A percentile compares a stretch with the other conserved stretches of the same genome.
These are phyloP conservation scores for Arxiozyma bovina DNA, from an alignment of 1,139 yeast species.

Conservation along the genomic window DNA sequence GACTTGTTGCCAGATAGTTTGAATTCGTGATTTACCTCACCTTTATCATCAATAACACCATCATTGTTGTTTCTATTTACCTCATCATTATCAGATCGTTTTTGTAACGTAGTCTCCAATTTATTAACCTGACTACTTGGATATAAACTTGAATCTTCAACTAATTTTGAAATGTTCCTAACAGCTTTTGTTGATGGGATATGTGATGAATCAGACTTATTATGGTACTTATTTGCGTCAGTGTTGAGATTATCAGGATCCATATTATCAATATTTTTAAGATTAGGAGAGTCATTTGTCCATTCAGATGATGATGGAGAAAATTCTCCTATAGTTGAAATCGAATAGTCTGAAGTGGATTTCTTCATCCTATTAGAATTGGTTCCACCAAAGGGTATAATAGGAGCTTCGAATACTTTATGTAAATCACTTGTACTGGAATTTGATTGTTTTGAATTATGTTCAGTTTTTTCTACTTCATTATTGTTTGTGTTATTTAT, in stretches of 20 bases:
- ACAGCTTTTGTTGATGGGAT: slow-evolving; percentile 29
- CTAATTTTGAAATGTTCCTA: slow-evolving; percentile 25
- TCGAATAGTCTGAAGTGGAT: slow-evolving; percentile 26
- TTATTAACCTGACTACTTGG: not conserved
- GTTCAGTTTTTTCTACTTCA: not conserved
- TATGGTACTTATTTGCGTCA: not conserved
- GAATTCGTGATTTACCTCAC: not conserved
- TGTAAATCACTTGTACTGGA: slow-evolving; percentile 16
- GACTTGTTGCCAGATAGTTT: not conserved
- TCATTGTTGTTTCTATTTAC: not conserved
- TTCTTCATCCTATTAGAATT: slow-evolving; percentile 16
- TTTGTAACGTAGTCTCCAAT: not conserved
- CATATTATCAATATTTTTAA: slow-evolving; percentile 12
- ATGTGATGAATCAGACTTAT: not conserved
- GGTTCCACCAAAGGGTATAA: slow-evolving; percentile 21
- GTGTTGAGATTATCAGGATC: not conserved
- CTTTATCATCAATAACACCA: not conserved
- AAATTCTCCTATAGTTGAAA: slow-evolving; percentile 36
- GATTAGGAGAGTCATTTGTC: slow-evolving; percentile 29
- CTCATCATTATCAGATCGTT: not conserved
- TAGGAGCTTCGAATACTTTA: slow-evolving; percentile 29
- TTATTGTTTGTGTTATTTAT: not conserved
- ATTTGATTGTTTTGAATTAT: not conserved
- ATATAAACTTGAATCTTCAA: slow-evolving; percentile 5
- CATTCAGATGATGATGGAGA: slow-evolving; percentile 38